These are phyloP conservation scores for Harringtonia lauricola DNA, from an alignment of 2,329 filamentous ascomycete genomes.

Conservation along the genomic window DNA sequence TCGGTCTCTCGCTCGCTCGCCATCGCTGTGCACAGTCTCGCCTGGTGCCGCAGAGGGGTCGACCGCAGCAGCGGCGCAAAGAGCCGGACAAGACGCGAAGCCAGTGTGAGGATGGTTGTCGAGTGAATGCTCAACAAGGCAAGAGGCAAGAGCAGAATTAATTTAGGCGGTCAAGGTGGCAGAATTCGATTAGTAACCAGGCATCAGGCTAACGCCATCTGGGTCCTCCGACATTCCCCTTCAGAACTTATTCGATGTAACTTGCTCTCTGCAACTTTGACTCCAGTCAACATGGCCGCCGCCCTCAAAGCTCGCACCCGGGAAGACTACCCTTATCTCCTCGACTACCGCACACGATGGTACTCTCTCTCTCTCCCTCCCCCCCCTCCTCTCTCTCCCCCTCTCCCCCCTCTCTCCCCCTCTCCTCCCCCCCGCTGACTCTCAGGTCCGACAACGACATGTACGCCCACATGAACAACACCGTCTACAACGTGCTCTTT, in stretches of 20 bases:
- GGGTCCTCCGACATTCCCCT: too few relatives aligned
- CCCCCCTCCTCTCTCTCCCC: not conserved
- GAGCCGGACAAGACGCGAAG: not conserved
- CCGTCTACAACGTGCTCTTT: slow-evolving; percentile 75
- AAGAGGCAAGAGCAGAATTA: too few relatives aligned
- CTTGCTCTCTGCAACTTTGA: not conserved
- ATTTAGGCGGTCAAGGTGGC: too few relatives aligned
- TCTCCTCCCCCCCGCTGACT: not conserved
- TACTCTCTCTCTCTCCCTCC: slow-evolving; percentile 18
- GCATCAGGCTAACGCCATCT: too few relatives aligned
- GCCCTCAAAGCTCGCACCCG: slow-evolving; percentile 51
- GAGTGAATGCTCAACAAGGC: not conserved
- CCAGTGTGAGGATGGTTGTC: slow-evolving; percentile 2
- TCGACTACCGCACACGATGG: slow-evolving; percentile 85
- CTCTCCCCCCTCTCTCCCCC: not conserved
- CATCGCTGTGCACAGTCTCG: not conserved
- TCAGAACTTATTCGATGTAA: too few relatives aligned
- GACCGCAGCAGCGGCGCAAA: not conserved
- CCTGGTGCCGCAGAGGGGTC: not conserved
- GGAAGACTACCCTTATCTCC: slow-evolving; percentile 63
- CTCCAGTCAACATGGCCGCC: not conserved
- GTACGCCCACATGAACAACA: slow-evolving; percentile 91
- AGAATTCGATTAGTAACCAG: too few relatives aligned
- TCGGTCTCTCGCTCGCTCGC: not conserved
- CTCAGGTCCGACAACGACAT: slow-evolving; percentile 84